A percentile compares a stretch with the other conserved stretches of the same genome.
These are phyloP conservation scores for Apiosordaria backusii DNA, from an alignment of 495 filamentous ascomycete species.

Conservation along the genomic window DNA sequence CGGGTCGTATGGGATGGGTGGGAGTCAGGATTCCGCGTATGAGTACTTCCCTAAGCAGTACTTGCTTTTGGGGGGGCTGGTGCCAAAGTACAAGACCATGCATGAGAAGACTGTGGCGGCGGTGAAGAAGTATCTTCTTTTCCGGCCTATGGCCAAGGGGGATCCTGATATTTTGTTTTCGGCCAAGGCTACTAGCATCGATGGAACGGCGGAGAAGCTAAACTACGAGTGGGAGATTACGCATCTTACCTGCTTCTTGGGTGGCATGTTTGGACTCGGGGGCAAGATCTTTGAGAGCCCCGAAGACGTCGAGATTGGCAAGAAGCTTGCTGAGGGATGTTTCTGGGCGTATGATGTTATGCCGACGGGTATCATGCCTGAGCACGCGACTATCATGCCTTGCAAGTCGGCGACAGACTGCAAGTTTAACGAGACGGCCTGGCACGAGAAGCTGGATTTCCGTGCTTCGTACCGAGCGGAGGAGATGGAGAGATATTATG, in stretches of 20 bases:
- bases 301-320: conserved; percentile 75
- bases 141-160: conserved; percentile 75
- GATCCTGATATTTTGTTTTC: conserved; percentile 75
- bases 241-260: conserved; percentile 86
- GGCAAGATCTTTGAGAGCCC: conserved; percentile 80
- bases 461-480: conserved; percentile 32
- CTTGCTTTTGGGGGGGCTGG: conserved; percentile 75
- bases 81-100: conserved; percentile 76
- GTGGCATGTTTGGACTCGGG: conserved; percentile 90
- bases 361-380: conserved; percentile 86
- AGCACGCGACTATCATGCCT: conserved; percentile 60
- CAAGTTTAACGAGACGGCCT: conserved; percentile 71
- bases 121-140: conserved; percentile 73
- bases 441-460: conserved; percentile 56
- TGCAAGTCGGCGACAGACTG: conserved; percentile 67
- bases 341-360: conserved; percentile 88
- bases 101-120: conserved; percentile 69
- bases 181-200: conserved; percentile 43
- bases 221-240: conserved; percentile 57
- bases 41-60: conserved; percentile 90
- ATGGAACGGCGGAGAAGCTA: conserved; percentile 38
- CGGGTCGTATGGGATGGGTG: conserved; percentile 60
- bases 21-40: conserved; percentile 84
- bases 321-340: conserved; percentile 84
- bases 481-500: conserved; percentile 41